Evolutionary conservation across 2,329 filamentous ascomycete species (phyloP).

Genomic region (Colletotrichum sp.): DNA sequence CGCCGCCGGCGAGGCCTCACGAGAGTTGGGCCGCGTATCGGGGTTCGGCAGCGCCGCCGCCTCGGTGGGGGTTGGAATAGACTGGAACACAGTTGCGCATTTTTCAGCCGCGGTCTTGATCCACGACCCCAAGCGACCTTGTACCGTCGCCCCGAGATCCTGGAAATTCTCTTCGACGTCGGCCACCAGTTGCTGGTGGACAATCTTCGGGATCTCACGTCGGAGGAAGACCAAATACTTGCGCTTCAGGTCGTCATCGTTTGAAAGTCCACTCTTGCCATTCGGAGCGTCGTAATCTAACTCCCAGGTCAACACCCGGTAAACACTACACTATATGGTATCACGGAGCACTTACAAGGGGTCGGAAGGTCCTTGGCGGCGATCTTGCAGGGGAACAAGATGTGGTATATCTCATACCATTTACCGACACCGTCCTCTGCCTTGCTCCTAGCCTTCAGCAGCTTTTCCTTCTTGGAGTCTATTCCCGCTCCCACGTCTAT

Average conservation of each 20-base stretch:
- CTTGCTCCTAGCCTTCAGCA: slow-evolving; percentile 35
- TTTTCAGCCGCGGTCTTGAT: background rate
- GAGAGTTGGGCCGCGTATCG: background rate
- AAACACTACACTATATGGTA: background rate
- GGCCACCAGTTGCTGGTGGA: background rate
- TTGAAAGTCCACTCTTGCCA: slow-evolving; percentile 20
- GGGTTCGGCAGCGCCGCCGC: background rate
- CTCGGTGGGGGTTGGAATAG: background rate
- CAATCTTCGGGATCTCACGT: too few species aligned
- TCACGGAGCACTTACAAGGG: slow-evolving; percentile 16
- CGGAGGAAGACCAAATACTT: background rate
- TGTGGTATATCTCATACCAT: slow-evolving; percentile 41
- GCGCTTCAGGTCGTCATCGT: background rate
- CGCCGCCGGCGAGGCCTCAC: background rate
- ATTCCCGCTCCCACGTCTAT: slow-evolving; percentile 35
- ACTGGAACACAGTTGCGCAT: background rate
- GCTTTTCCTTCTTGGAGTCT: slow-evolving; percentile 34
- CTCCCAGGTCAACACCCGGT: background rate
- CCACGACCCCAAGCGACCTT: background rate
- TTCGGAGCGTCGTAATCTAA: slow-evolving; percentile 35
- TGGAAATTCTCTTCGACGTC: slow-evolving; percentile 15
- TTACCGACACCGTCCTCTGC: slow-evolving; percentile 34
- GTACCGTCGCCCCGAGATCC: slow-evolving; percentile 11
- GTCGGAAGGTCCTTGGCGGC: slow-evolving; percentile 1
- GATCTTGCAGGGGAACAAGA: slow-evolving; percentile 33